These are phyloP conservation scores for Ophiobolus disseminans DNA, from an alignment of 2,329 filamentous ascomycete species.

Conservation along the genomic window DNA sequence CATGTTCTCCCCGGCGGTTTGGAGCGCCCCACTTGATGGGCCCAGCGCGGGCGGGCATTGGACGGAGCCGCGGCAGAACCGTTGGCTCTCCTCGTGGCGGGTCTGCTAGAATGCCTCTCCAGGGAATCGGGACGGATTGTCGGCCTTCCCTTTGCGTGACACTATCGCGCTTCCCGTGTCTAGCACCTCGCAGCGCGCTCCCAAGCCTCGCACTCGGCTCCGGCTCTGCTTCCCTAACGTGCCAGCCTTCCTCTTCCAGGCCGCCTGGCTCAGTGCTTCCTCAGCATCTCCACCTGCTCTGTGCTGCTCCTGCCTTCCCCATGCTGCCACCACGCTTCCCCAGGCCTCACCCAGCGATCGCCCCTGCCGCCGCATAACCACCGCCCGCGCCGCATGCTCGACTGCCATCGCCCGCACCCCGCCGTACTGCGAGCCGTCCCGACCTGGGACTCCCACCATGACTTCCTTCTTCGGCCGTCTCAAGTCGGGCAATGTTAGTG, in stretches of 20 bases:
- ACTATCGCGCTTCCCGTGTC: conserved; percentile 12
- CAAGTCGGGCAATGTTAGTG: conserved; percentile 57
- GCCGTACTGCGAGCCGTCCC: conserved; percentile 20
- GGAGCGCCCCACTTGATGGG: conserved; percentile 2
- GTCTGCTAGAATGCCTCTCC: background rate
- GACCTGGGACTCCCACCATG: conserved; percentile 50
- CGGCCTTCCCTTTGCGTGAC: conserved; percentile 5
- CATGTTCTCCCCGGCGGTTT: background rate
- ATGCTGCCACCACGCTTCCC: conserved; percentile 11
- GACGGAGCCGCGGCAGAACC: conserved; percentile 1
- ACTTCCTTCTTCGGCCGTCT: conserved; percentile 63
- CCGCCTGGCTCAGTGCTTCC: background rate
- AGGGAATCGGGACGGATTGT: conserved; percentile 5
- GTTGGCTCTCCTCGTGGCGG: conserved; percentile 7
- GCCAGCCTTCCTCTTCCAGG: conserved; percentile 10
- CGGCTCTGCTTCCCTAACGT: conserved; percentile 14
- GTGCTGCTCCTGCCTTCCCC: conserved; percentile 3
- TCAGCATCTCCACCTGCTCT: background rate
- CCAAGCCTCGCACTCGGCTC: conserved; percentile 19
- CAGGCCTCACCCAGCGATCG: conserved; percentile 3
- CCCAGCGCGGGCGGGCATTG: conserved; percentile 6
- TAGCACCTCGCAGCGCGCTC: no score
- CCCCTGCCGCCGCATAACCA: conserved; percentile 15
- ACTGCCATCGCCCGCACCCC: conserved; percentile 14
- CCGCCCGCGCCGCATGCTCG: conserved; percentile 21